These are phyloP conservation scores for Aspergillus persii DNA, from an alignment of 2,329 filamentous ascomycete species.

Conservation along the genomic window DNA sequence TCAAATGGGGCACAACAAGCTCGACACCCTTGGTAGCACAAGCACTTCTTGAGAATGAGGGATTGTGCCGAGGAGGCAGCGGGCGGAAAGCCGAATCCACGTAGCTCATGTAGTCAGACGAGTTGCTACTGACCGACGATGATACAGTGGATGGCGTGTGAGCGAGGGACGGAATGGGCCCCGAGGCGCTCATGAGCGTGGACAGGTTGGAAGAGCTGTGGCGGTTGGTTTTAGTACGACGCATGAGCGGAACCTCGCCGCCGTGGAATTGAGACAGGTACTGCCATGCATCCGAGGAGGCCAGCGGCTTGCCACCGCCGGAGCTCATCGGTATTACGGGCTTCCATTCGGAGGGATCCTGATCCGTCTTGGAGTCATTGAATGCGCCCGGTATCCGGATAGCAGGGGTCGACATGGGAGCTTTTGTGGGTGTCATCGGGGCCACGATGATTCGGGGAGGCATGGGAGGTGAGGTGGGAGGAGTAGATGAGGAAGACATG, in stretches of 20 bases:
- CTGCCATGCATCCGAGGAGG: conserved; percentile 42
- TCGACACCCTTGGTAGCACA: conserved; percentile 36
- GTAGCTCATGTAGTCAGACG: conserved; percentile 31
- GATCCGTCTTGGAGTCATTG: conserved; percentile 43
- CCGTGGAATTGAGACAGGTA: conserved; percentile 47
- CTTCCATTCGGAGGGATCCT: conserved; percentile 52
- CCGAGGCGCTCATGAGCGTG: conserved; percentile 24
- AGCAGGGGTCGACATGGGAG: conserved; percentile 21
- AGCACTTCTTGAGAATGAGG: conserved; percentile 33
- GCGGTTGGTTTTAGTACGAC: conserved; percentile 19
- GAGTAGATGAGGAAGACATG: conserved; percentile 27
- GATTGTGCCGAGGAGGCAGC: conserved; percentile 41
- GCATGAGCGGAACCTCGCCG: conserved; percentile 18
- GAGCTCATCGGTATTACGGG: conserved; percentile 38
- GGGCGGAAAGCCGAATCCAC: conserved; percentile 33
- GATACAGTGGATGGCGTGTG: conserved; percentile 39
- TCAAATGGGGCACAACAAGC: conserved; percentile 42
- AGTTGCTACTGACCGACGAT: conserved; percentile 39
- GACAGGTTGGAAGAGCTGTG: conserved; percentile 35
- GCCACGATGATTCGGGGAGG: conserved; percentile 37
- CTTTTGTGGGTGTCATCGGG: conserved; percentile 36
- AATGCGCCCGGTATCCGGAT: conserved; percentile 40
- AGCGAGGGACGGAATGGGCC: conserved; percentile 32
- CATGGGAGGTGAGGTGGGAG: conserved; percentile 34
- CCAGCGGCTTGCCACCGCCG: conserved; percentile 17